These are phyloP conservation scores for Calonectria honghensis DNA, from an alignment of 2,329 filamentous ascomycete genomes.

Conservation along the genomic window DNA sequence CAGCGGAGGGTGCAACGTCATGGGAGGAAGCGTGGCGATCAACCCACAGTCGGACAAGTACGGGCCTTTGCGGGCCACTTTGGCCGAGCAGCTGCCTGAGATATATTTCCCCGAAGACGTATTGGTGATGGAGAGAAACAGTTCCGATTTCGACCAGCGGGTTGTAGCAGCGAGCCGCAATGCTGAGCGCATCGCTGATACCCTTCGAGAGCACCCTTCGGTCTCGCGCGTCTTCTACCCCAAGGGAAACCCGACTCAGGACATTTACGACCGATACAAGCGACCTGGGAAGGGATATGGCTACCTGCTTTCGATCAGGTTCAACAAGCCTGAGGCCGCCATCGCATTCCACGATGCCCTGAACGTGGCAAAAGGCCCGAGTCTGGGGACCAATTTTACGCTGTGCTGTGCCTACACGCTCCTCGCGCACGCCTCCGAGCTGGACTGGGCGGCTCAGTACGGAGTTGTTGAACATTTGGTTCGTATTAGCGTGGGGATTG, in stretches of 20 bases:
- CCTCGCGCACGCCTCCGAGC: conserved; percentile 61
- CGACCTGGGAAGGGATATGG: conserved; percentile 69
- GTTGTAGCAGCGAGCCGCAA: conserved; percentile 56
- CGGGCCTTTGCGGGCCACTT: conserved; percentile 51
- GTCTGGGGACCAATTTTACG: conserved; percentile 70
- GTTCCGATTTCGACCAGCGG: conserved; percentile 59
- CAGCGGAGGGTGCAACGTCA: conserved; percentile 72
- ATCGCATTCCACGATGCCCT: conserved; percentile 69
- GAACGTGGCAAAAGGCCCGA: conserved; percentile 68
- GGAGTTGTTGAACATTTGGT: conserved; percentile 64
- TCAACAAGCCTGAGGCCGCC: conserved; percentile 61
- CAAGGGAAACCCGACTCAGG: conserved; percentile 59
- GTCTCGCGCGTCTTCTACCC: conserved; percentile 64
- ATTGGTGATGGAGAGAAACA: conserved; percentile 63
- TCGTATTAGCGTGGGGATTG: conserved; percentile 66
- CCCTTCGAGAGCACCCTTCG: conserved; percentile 50
- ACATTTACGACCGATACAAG: conserved; percentile 54
- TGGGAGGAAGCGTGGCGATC: conserved; percentile 68
- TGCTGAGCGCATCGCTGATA: conserved; percentile 52
- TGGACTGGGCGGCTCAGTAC: conserved; percentile 61
- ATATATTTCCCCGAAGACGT: conserved; percentile 53
- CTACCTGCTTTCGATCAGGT: conserved; percentile 70
- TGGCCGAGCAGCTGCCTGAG: conserved; percentile 49
- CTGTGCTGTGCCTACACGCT: conserved; percentile 65
- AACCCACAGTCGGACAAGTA: conserved; percentile 64